Evolutionary conservation across 495 filamentous ascomycete species (phyloP).

Genomic region (Lineolata rhizophorae): DNA sequence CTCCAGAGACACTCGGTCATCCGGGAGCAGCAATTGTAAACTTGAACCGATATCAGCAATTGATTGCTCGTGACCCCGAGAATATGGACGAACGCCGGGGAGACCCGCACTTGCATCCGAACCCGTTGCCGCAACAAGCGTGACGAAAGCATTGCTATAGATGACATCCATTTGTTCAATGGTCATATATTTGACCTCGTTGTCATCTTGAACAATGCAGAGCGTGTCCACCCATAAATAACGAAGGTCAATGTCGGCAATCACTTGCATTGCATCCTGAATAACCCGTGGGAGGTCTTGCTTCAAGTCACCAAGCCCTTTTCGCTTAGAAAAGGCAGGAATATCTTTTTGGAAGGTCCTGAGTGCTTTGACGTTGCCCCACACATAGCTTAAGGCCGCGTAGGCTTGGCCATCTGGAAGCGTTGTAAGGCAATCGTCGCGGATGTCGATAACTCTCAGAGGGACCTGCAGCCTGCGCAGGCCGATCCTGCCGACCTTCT

Average conservation of each 20-base stretch:
- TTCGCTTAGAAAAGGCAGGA: not conserved
- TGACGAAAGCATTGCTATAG: constrained; percentile 1
- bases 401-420: too few species aligned
- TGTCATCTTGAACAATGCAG: not conserved
- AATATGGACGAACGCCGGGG: not conserved
- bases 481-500: too few species aligned
- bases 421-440: too few species aligned
- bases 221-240: not conserved
- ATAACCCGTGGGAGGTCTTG: not conserved
- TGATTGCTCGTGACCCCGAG: not conserved
- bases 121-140: constrained; percentile 1
- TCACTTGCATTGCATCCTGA: not conserved
- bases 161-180: constrained; percentile 3
- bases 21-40: not conserved
- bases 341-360: too few species aligned
- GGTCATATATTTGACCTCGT: not conserved
- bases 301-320: not conserved
- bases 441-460: too few species aligned
- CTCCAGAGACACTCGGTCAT: not conserved
- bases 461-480: too few species aligned
- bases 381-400: not conserved
- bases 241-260: not conserved
- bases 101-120: not conserved
- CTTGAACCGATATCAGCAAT: not conserved
- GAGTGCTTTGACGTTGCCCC: not conserved